Conservation (phyloP, 768 basidiomycete genomes). For the Glaciozyma martinii region DNA sequence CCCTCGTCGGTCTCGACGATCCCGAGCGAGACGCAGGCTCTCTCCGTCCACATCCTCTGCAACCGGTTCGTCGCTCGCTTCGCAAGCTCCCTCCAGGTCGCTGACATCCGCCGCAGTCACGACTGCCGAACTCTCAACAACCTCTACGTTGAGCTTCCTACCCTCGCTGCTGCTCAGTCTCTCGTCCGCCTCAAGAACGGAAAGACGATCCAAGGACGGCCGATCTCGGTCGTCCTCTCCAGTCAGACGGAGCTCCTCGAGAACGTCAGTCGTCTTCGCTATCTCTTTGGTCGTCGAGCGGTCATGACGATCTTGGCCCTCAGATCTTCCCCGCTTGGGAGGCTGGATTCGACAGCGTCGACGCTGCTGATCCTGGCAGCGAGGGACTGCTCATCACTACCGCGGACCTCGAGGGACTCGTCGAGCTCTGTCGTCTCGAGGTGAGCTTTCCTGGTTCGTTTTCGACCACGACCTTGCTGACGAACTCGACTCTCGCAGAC, state of each 20-base stretch:
- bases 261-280: background rate
- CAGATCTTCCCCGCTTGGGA: conserved; percentile 1
- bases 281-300: too few species aligned
- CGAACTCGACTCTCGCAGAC: background rate
- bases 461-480: background rate
- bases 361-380: background rate
- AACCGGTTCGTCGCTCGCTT: background rate
- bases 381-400: background rate
- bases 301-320: background rate
- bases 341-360: background rate
- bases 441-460: background rate
- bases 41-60: conserved; percentile 7
- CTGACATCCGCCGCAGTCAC: background rate
- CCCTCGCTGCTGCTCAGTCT: background rate
- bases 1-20: background rate
- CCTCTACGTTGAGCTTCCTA: background rate
- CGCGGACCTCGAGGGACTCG: conserved; percentile 1
- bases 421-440: background rate
- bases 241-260: background rate
- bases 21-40: background rate
- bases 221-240: conserved; percentile 8
- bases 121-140: conserved; percentile 1
- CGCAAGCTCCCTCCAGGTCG: background rate
- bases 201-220: background rate
- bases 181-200: conserved; percentile 3